Percentiles rank a stretch among this genome's conserved stretches.
Conservation (phyloP, 2,329 filamentous ascomycete species). For the Hymenoscyphus linearis region DNA sequence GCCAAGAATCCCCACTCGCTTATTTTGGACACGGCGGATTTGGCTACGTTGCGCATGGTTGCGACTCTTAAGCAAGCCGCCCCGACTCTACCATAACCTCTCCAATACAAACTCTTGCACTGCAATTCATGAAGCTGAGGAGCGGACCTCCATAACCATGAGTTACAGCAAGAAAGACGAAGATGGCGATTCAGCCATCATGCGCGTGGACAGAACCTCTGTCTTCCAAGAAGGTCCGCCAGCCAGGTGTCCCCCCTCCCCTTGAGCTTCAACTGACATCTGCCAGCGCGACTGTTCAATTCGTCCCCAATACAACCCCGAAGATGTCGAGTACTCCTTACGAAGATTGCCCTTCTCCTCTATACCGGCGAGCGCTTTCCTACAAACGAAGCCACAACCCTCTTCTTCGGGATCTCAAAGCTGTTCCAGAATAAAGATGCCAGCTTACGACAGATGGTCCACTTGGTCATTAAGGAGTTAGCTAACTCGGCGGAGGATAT, state of each 20-base stretch:
- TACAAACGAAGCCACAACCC: slow-evolving; percentile 91
- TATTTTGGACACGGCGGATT: slow-evolving; percentile 2
- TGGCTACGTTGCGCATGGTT: slow-evolving; percentile 8
- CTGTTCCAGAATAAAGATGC: slow-evolving; percentile 99
- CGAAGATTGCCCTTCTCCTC: slow-evolving; percentile 92
- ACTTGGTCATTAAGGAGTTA: slow-evolving; percentile 96
- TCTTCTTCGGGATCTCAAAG: slow-evolving; percentile 99
- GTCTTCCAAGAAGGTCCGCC: slow-evolving; percentile 93
- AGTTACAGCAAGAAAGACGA: slow-evolving; percentile 99
- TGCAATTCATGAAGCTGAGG: slow-evolving; percentile 34
- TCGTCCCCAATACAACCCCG: slow-evolving; percentile 92
- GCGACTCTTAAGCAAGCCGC: slow-evolving; percentile 6
- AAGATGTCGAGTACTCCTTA: slow-evolving; percentile 94
- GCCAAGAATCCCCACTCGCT: slow-evolving; percentile 4
- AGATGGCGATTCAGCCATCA: slow-evolving; percentile 86
- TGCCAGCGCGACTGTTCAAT: slow-evolving; percentile 90
- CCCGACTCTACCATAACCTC: not conserved
- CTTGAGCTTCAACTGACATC: slow-evolving; percentile 35
- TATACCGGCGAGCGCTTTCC: slow-evolving; percentile 98
- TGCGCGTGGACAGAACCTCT: slow-evolving; percentile 95
- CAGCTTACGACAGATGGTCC: slow-evolving; percentile 96
- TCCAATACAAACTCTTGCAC: slow-evolving; percentile 14
- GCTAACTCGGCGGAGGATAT: slow-evolving; percentile 94
- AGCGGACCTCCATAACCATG: slow-evolving; percentile 52
- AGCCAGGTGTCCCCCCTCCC: slow-evolving; percentile 23